phyloP scores from a whole-genome alignment of 1,139 yeast genomes.

The Debaryomyces robertsiae region DNA sequence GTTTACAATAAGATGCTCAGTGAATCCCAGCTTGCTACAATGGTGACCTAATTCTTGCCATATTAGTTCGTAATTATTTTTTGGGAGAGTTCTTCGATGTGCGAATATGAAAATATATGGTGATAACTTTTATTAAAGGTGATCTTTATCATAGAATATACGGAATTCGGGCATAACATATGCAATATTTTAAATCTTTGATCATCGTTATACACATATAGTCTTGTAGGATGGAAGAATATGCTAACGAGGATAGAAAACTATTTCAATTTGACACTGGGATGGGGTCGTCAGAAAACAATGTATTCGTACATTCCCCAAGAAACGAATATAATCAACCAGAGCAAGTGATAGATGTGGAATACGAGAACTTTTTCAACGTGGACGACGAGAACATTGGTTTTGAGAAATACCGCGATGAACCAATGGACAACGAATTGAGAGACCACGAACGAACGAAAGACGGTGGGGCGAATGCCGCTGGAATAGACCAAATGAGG shows the following conservation, averaged over 20 bases:
- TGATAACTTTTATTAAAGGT: background rate
- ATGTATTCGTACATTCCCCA: background rate
- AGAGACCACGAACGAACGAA: background rate
- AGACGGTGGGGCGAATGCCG: background rate
- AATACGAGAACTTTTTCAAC: constrained; percentile 5
- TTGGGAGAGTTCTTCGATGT: too few species aligned
- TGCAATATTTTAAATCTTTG: constrained; percentile 1
- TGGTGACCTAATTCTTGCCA: too few species aligned
- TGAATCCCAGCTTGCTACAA: background rate
- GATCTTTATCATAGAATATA: background rate
- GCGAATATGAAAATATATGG: background rate
- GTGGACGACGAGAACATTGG: constrained; percentile 1
- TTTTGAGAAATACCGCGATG: background rate
- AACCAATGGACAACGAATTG: background rate
- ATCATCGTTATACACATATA: background rate
- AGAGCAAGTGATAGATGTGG: background rate
- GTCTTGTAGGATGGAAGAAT: constrained; percentile 4
- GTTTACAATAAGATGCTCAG: background rate
- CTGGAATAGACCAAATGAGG: background rate
- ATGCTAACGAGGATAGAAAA: constrained; percentile 4
- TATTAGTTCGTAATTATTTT: background rate
- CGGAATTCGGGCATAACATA: constrained; percentile 1
- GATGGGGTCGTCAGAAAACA: constrained; percentile 1
- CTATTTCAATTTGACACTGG: constrained; percentile 6
- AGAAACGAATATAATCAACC: constrained; percentile 2